A percentile compares a stretch with the other conserved stretches of the same genome.
Conservation (phyloP, 2,329 filamentous ascomycete genomes). For the Tolypocladium nubicola region DNA sequence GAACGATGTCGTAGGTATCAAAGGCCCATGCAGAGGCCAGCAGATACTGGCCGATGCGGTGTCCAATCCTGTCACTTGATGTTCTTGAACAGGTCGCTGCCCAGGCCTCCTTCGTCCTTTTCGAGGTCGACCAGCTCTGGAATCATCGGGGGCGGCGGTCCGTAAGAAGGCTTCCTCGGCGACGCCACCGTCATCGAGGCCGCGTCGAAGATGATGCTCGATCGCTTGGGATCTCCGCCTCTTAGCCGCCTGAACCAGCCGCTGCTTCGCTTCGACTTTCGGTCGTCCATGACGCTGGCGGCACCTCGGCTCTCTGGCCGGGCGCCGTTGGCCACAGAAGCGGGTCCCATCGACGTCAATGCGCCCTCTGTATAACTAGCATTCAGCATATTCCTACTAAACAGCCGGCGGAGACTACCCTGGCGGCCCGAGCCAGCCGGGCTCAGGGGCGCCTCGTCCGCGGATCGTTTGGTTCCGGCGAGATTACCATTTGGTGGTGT, state of each 20-base stretch:
- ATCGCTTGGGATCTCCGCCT: constrained; percentile 25
- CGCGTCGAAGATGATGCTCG: constrained; percentile 30
- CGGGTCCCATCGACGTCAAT: constrained; percentile 27
- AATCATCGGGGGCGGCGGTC: constrained; percentile 50
- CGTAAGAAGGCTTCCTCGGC: constrained; percentile 22
- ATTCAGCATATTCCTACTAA: constrained; percentile 46
- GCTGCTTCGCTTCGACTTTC: constrained; percentile 44
- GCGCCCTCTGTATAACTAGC: constrained; percentile 40
- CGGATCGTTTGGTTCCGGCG: constrained; percentile 36
- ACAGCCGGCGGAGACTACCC: constrained; percentile 46
- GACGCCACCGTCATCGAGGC: constrained; percentile 10
- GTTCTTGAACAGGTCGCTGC: constrained; percentile 46
- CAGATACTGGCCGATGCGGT: not conserved
- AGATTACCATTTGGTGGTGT: constrained; percentile 29
- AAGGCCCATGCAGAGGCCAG: not conserved
- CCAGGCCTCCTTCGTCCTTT: constrained; percentile 35
- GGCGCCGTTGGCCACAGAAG: constrained; percentile 17
- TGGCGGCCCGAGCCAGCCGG: constrained; percentile 40
- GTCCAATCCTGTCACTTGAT: constrained; percentile 35
- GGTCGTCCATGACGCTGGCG: constrained; percentile 37
- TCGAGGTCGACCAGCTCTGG: constrained; percentile 45
- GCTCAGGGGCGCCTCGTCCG: constrained; percentile 40
- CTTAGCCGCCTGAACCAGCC: constrained; percentile 49
- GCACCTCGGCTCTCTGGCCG: constrained; percentile 42
- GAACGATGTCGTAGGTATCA: constrained; percentile 4